Conservation (phyloP, 371 early-diverging fungal species). For the Mucor sp. region DNA sequence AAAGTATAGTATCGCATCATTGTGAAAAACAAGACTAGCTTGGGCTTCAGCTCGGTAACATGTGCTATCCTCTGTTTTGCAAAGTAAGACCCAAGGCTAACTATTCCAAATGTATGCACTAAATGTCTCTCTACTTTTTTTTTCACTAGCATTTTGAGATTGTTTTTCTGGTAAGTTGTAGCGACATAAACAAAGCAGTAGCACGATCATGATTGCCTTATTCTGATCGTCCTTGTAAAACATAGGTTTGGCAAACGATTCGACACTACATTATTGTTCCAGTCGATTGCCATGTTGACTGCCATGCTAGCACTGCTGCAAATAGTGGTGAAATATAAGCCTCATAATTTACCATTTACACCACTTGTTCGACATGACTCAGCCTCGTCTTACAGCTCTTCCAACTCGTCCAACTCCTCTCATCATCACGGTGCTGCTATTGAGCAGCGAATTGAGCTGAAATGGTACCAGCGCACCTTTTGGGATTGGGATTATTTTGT, state of each 20-base stretch:
- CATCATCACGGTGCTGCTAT: neutral
- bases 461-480: constrained; percentile 23
- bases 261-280: constrained; percentile 57
- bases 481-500: constrained; percentile 45
- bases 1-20: constrained; percentile 25
- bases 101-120: too few species aligned
- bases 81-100: constrained; percentile 22
- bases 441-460: constrained; percentile 10
- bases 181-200: neutral
- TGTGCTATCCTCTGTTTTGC: constrained; percentile 41
- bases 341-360: constrained; percentile 12
- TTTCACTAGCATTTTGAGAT: constrained; percentile 50
- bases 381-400: neutral
- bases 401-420: constrained; percentile 3
- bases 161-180: constrained; percentile 57
- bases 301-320: constrained; percentile 57
- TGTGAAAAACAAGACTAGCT: constrained; percentile 32
- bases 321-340: constrained; percentile 37
- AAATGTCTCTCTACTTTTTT: neutral
- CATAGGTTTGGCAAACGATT: constrained; percentile 60
- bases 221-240: neutral
- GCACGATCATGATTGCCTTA: neutral
- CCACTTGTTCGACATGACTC: constrained; percentile 15
- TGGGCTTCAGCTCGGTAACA: constrained; percentile 39
- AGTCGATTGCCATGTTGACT: constrained; percentile 65